These are phyloP conservation scores for Nannochloropsis oceanica DNA, from an alignment of 108 stramenopile genomes.

Conservation along the genomic window DNA sequence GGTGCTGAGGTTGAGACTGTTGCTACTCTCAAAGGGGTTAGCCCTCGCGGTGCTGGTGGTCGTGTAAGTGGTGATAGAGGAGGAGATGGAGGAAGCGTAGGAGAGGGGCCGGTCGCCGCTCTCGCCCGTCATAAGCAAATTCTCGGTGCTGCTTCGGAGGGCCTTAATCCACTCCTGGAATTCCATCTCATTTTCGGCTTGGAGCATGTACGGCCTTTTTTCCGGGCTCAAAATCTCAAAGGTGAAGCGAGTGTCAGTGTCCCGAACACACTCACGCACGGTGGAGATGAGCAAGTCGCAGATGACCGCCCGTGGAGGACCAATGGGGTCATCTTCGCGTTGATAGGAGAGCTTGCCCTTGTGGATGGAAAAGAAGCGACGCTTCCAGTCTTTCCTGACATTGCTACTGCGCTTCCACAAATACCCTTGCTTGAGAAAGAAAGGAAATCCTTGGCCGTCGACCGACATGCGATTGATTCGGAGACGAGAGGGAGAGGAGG, in stretches of 20 bases:
- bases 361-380: constrained; percentile 25
- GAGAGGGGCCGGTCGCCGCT: neutral
- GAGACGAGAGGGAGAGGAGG: too few relatives aligned
- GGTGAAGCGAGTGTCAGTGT: constrained; percentile 53
- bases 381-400: constrained; percentile 33
- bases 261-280: constrained; percentile 59
- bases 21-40: neutral
- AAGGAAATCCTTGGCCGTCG: neutral
- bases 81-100: neutral
- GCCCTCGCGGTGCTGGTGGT: too few relatives aligned
- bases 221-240: constrained; percentile 81
- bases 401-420: constrained; percentile 34
- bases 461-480: neutral
- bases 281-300: constrained; percentile 79
- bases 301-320: constrained; percentile 50
- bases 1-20: neutral
- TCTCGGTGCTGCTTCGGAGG: neutral
- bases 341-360: constrained; percentile 31
- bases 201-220: constrained; percentile 64
- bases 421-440: constrained; percentile 10
- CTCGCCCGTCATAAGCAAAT: neutral
- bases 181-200: constrained; percentile 60
- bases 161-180: neutral
- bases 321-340: neutral
- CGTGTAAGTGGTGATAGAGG: too few relatives aligned